Evolutionary conservation across 257 asterid species (phyloP), one percentile per base, ranked within the genome.

Genomic region (Schizonepeta tenuifolia): DNA sequence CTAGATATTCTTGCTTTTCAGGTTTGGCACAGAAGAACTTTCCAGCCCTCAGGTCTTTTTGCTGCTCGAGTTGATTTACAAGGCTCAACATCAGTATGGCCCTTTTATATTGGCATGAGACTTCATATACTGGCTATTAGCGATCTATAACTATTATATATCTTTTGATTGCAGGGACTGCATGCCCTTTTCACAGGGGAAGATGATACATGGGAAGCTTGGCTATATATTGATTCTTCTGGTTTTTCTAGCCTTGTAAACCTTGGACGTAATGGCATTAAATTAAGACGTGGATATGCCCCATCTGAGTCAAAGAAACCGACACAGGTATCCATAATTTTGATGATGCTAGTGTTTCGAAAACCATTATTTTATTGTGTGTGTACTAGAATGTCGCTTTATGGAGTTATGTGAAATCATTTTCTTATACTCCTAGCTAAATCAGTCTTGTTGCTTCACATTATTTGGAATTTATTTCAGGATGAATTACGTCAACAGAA

Each of bases 11-110:
- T 72, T 75, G 54, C 66, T 73, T 64, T 79, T 76, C 85, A 95
- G 98, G 92, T 92, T 72, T 95, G 99, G 99, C 96, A 84, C 81
- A 84, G 99, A 72, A 83, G 99, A 73, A 92, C 96, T 70, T 95
- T 95, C 84, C 99, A 95, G 77, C 94, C 88, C 14, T 95, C 98
- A 38, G 99, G 99, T 70, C 93, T 95, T 60, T 95, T 89, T 87
- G 99, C 99, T 33, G 98, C 98, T 80, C 95, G 99, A 67, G 88
- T 95, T 83, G 96, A 95, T 86, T 84, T 95, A 78, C 98, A 95
- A 84, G 99, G 99, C 81, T 88, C 93, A 69, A 79, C 82, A 72
- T 78, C 88, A 9, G 99, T 94, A 94, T 66, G 95, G 3, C 70
- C 22, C 33, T 35, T 35, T 76, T 68, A 57, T 46, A 49, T 72